A percentile compares a stretch with the other conserved stretches of the same genome.
Evolutionary conservation across 1,284 basidiomycete genomes (phyloP).

Genomic region (Ganoderma leucocontextum): DNA sequence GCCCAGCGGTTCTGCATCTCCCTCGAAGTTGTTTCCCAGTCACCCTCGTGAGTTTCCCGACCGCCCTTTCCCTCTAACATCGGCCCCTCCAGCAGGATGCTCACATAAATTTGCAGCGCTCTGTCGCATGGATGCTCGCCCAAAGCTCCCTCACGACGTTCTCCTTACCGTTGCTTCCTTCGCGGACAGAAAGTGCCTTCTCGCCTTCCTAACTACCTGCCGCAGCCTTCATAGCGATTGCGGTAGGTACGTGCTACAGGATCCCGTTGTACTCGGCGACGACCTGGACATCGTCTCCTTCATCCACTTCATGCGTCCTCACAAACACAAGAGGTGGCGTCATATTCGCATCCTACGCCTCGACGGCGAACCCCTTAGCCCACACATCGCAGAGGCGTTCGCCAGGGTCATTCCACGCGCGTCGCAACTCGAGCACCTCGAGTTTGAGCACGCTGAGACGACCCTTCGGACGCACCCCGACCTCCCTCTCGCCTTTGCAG

Average conservation of each 20-base stretch:
- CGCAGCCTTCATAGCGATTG: constrained; percentile 12
- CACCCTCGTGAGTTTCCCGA: neutral
- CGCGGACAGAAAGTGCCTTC: neutral
- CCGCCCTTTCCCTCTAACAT: neutral
- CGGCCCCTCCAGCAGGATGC: neutral
- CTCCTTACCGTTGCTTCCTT: constrained; percentile 17
- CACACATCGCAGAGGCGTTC: constrained; percentile 13
- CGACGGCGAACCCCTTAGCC: neutral
- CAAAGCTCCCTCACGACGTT: constrained; percentile 15
- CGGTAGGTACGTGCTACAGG: constrained; percentile 6
- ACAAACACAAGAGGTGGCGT: constrained; percentile 14
- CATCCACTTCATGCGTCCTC: constrained; percentile 15
- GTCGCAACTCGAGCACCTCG: constrained; percentile 7
- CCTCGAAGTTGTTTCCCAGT: neutral
- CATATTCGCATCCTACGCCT: constrained; percentile 12
- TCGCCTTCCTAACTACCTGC: constrained; percentile 6
- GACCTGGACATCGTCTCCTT: constrained; percentile 7
- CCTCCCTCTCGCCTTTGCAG: constrained; percentile 14
- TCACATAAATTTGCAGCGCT: neutral
- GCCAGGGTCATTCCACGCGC: constrained; percentile 14
- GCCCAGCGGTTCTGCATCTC: neutral
- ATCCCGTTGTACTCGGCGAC: neutral
- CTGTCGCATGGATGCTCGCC: neutral
- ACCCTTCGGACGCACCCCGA: constrained; percentile 13
- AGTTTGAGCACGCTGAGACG: constrained; percentile 13